Conservation (phyloP, 352 stramenopile species). For the Blastocystis sp. region DNA sequence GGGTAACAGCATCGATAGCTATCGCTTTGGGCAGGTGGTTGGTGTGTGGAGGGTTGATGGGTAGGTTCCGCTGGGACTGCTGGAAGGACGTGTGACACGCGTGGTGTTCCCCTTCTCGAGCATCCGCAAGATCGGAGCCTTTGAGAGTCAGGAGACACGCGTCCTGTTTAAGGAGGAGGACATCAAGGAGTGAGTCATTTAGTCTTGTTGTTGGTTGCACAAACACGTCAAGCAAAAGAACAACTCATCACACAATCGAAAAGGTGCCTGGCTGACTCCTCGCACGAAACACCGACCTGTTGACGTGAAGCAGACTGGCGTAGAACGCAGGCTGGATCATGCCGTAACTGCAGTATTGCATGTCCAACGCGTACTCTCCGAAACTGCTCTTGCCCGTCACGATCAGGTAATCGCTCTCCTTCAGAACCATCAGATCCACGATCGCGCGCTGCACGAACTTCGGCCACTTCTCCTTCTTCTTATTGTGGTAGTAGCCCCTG, state of each 20-base stretch:
- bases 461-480: neutral
- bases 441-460: neutral
- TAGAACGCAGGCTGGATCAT: neutral
- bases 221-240: neutral
- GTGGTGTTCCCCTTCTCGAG: slow-evolving; percentile 33
- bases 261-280: neutral
- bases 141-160: slow-evolving; percentile 40
- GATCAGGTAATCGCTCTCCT: slow-evolving; percentile 49
- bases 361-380: slow-evolving; percentile 9
- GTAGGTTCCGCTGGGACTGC: slow-evolving; percentile 38
- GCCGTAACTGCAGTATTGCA: neutral
- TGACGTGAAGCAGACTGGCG: neutral
- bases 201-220: neutral
- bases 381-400: slow-evolving; percentile 15
- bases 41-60: neutral
- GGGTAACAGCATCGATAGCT: slow-evolving; percentile 58
- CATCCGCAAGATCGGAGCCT: slow-evolving; percentile 1
- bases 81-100: slow-evolving; percentile 19
- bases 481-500: neutral
- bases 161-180: slow-evolving; percentile 36
- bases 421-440: slow-evolving; percentile 44
- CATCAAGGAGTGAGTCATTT: neutral
- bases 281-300: neutral
- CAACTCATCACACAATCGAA: no score
- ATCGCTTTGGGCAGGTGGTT: slow-evolving; percentile 53